Conservation (phyloP, 306 rosid genomes). For the Argentina anserina region DNA sequence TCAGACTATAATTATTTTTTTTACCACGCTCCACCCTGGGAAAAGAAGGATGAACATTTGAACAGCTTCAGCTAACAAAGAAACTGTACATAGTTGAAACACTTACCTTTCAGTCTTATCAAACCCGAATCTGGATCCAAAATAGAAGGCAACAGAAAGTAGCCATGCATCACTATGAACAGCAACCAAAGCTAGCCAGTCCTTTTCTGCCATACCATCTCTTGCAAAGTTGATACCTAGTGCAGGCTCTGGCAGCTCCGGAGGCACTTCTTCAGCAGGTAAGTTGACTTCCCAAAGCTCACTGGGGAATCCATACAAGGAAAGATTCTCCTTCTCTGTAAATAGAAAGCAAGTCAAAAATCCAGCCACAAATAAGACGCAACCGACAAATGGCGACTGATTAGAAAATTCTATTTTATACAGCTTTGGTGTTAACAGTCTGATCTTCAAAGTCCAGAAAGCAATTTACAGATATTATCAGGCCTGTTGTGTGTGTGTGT, state of each 20-base stretch:
- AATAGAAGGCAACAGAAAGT: constrained; percentile 84
- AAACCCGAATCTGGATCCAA: constrained; percentile 92
- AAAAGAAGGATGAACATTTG: neutral
- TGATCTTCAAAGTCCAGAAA: neutral
- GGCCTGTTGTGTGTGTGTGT: neutral
- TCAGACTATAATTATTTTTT: too few relatives aligned
- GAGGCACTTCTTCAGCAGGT: constrained; percentile 98
- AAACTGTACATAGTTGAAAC: constrained; percentile 4
- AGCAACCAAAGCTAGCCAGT: constrained; percentile 86
- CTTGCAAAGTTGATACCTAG: constrained; percentile 93
- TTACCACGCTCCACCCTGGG: neutral
- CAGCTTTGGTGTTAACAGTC: neutral
- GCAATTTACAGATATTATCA: neutral
- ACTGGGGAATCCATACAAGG: constrained; percentile 79
- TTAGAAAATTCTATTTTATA: neutral
- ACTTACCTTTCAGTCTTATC: constrained; percentile 76
- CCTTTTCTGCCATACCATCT: constrained; percentile 93
- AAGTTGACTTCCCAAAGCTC: constrained; percentile 97
- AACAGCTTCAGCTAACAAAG: neutral
- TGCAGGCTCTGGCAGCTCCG: constrained; percentile 94
- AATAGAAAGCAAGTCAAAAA: constrained; percentile 21
- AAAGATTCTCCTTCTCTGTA: constrained; percentile 92
- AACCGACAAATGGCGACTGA: constrained; percentile 2
- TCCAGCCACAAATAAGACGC: constrained; percentile 10
- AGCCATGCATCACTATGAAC: constrained; percentile 98